Evolutionary conservation across 192 early-diverging fungal species (phyloP).

Genomic region (Geranomyces variabilis): DNA sequence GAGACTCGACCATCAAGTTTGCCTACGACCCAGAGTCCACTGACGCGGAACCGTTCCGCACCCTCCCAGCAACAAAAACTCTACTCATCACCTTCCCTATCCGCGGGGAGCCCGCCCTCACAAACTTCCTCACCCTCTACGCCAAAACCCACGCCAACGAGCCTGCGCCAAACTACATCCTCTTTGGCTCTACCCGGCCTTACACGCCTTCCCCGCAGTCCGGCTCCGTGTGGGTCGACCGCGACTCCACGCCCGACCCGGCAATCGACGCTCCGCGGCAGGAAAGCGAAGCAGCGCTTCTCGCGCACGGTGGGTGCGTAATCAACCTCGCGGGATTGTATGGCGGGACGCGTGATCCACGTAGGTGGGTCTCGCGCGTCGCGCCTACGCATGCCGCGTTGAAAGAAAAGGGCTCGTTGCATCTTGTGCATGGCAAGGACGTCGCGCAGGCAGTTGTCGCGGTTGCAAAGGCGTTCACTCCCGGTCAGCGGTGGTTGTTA

Average conservation of each 20-base stretch:
- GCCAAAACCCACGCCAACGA: constrained; percentile 39
- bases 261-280: constrained; percentile 29
- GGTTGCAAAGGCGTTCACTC: constrained; percentile 36
- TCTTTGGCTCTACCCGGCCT: constrained; percentile 46
- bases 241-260: constrained; percentile 39
- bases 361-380: constrained; percentile 60
- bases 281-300: constrained; percentile 43
- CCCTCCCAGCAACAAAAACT: constrained; percentile 51
- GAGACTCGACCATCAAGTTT: constrained; percentile 57
- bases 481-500: constrained; percentile 59
- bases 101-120: constrained; percentile 30
- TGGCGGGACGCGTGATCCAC: constrained; percentile 55
- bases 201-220: constrained; percentile 6
- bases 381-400: constrained; percentile 39
- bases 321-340: constrained; percentile 65
- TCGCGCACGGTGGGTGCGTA: constrained; percentile 44
- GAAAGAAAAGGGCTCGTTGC: constrained; percentile 44
- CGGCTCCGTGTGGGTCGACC: constrained; percentile 35
- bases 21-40: constrained; percentile 40
- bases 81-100: constrained; percentile 67
- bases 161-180: constrained; percentile 32
- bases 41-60: constrained; percentile 38
- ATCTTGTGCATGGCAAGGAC: constrained; percentile 65
- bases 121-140: constrained; percentile 45
- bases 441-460: constrained; percentile 60